phyloP scores from a whole-genome alignment of 2,329 filamentous ascomycete genomes.

The Xylaria multiplex region DNA sequence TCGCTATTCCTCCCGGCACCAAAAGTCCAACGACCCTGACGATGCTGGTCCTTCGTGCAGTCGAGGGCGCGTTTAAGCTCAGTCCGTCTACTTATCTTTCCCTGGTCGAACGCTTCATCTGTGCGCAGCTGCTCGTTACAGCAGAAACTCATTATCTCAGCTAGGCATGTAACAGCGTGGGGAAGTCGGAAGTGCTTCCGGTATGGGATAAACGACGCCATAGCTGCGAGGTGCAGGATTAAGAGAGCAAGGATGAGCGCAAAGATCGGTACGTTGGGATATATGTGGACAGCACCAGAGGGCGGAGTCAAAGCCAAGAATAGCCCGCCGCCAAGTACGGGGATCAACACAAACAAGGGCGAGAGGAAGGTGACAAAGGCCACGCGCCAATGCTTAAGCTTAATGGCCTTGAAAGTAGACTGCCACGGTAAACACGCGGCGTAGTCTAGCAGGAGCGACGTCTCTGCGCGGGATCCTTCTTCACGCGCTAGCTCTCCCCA shows the following conservation, averaged over 20 bases:
- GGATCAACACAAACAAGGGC: slow-evolving; percentile 69
- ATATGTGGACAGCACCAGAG: slow-evolving; percentile 67
- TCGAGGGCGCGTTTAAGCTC: slow-evolving; percentile 78
- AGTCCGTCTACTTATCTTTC: slow-evolving; percentile 63
- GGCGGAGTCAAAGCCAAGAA: slow-evolving; percentile 77
- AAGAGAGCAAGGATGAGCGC: slow-evolving; percentile 78
- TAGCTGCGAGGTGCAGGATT: slow-evolving; percentile 72
- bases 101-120: slow-evolving; percentile 77
- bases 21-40: slow-evolving; percentile 64
- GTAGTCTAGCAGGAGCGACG: slow-evolving; percentile 76
- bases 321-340: slow-evolving; percentile 73
- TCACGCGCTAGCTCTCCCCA: slow-evolving; percentile 70
- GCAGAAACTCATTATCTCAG: slow-evolving; percentile 81
- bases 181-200: slow-evolving; percentile 73
- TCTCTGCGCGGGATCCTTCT: slow-evolving; percentile 69
- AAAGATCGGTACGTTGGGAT: slow-evolving; percentile 77
- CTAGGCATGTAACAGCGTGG: slow-evolving; percentile 76
- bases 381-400: slow-evolving; percentile 72
- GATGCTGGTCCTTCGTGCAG: slow-evolving; percentile 57
- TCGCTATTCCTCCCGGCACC: slow-evolving; percentile 52
- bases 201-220: slow-evolving; percentile 69
- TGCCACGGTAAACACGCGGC: slow-evolving; percentile 72
- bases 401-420: slow-evolving; percentile 65
- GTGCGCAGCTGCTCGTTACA: slow-evolving; percentile 76
- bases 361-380: slow-evolving; percentile 70